A percentile compares a stretch with the other conserved stretches of the same genome.
Conservation (phyloP, 2,329 filamentous ascomycete genomes). For the Diaporthe ilicicola region DNA sequence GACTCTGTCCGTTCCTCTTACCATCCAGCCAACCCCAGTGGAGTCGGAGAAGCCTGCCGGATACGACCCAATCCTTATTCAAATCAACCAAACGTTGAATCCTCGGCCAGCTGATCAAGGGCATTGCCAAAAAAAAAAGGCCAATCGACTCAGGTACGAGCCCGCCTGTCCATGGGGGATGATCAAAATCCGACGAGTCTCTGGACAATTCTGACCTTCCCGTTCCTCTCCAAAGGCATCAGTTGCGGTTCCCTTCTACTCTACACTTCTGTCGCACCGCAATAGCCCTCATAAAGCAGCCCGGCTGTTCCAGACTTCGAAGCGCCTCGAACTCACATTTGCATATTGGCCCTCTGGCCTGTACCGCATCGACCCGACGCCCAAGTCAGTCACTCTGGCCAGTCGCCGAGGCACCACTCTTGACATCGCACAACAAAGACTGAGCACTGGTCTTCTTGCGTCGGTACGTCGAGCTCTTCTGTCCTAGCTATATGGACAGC, state of each 20-base stretch:
- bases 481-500: neutral
- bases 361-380: neutral
- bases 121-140: neutral
- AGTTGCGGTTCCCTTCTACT: neutral
- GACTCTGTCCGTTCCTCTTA: neutral
- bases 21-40: neutral
- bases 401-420: slow-evolving; percentile 7
- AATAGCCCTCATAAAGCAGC: neutral
- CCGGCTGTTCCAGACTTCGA: neutral
- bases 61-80: neutral
- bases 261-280: slow-evolving; percentile 2
- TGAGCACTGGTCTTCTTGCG: slow-evolving; percentile 1
- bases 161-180: neutral
- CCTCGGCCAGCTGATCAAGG: slow-evolving; percentile 1
- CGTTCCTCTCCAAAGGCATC: slow-evolving; percentile 6
- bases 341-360: neutral
- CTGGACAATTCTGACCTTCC: neutral
- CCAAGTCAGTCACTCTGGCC: neutral
- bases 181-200: neutral
- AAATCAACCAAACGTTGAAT: neutral
- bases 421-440: neutral
- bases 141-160: slow-evolving; percentile 19
- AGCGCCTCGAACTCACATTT: neutral
- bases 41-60: neutral
- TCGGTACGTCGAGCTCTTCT: neutral